phyloP scores from a whole-genome alignment of 108 stramenopile genomes.

The Fistulifera solaris region DNA sequence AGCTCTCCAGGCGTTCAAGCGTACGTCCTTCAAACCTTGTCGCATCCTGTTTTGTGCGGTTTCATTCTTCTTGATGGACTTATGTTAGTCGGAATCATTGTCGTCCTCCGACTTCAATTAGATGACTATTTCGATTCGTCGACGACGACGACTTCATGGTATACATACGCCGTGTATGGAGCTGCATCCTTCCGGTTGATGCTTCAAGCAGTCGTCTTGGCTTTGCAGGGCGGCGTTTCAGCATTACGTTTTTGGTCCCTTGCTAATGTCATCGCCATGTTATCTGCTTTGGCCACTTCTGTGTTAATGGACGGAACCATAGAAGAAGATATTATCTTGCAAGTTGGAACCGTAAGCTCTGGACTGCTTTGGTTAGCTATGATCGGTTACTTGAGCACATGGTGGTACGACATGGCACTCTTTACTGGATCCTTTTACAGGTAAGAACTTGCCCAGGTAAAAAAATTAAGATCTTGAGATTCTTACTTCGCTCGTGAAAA shows the following conservation, averaged over 20 bases:
- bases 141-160: no score
- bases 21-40: constrained; percentile 23
- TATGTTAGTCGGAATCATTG: constrained; percentile 15
- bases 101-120: constrained; percentile 23
- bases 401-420: constrained; percentile 37
- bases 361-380: constrained; percentile 28
- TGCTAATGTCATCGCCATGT: constrained; percentile 21
- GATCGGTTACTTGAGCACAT: constrained; percentile 24
- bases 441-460: background rate
- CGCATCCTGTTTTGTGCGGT: constrained; percentile 14
- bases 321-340: constrained; percentile 2
- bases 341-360: constrained; percentile 22
- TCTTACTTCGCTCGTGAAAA: constrained; percentile 6
- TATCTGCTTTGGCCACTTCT: constrained; percentile 13
- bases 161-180: background rate
- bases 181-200: background rate
- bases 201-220: constrained; percentile 9
- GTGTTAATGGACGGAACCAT: constrained; percentile 5
- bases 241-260: constrained; percentile 21
- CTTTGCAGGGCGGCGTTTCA: constrained; percentile 5
- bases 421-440: constrained; percentile 14
- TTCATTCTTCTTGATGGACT: constrained; percentile 20
- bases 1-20: constrained; percentile 23
- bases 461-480: background rate
- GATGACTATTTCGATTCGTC: constrained; percentile 4